Percentiles rank a stretch among this genome's conserved stretches.
These are phyloP conservation scores for Boletellus ananas DNA, from an alignment of 768 basidiomycete species.

Conservation along the genomic window DNA sequence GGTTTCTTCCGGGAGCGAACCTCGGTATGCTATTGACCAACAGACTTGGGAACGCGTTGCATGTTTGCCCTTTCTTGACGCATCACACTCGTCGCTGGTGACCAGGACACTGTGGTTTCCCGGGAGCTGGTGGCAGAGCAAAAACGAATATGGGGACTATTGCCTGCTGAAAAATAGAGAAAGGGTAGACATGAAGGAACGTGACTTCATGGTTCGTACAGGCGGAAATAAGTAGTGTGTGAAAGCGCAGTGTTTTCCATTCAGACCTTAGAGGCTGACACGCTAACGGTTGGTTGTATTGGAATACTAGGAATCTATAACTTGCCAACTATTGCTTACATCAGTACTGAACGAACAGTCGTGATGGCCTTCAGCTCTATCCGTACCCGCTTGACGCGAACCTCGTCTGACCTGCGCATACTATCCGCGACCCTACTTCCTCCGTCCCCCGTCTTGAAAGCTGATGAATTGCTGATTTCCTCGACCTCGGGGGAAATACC, in stretches of 20 bases:
- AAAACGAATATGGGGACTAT: constrained; percentile 85
- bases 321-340: neutral
- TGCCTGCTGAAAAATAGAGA: constrained; percentile 73
- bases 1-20: constrained; percentile 54
- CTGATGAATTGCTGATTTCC: constrained; percentile 34
- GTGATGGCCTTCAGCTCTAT: constrained; percentile 12
- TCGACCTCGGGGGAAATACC: constrained; percentile 50
- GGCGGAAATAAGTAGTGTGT: constrained; percentile 7
- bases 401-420: constrained; percentile 40
- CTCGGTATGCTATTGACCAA: constrained; percentile 68
- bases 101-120: constrained; percentile 83
- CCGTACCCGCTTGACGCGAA: constrained; percentile 33
- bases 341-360: neutral
- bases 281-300: constrained; percentile 5
- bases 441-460: constrained; percentile 44
- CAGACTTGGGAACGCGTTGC: constrained; percentile 76
- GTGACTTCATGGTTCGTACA: constrained; percentile 9
- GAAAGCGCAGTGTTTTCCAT: constrained; percentile 1
- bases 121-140: constrained; percentile 57
- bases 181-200: constrained; percentile 26
- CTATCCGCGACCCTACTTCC: constrained; percentile 36
- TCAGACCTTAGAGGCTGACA: constrained; percentile 19
- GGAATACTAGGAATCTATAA: constrained; percentile 19
- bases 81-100: constrained; percentile 62
- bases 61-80: constrained; percentile 84